Evolutionary conservation across 1,139 yeast species (phyloP).

Genomic region (Debaryomyces coudertii): DNA sequence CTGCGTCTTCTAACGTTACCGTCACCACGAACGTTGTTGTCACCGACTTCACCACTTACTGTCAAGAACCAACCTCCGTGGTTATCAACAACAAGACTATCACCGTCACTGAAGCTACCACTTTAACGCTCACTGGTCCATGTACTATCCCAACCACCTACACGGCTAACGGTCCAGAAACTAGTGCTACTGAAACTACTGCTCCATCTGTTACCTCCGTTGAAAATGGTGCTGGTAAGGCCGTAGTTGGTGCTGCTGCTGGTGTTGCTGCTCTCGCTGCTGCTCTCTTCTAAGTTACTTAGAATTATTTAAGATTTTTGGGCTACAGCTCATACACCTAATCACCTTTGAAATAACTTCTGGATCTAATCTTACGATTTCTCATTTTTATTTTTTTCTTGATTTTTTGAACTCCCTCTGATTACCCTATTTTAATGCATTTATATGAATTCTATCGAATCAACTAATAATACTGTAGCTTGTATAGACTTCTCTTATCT

Average conservation of each 20-base stretch:
- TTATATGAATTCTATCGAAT: neutral
- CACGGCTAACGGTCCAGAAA: conserved; percentile 25
- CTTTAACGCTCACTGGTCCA: conserved; percentile 50
- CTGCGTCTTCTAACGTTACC: conserved; percentile 45
- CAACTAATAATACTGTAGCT: neutral
- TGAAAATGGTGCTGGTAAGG: conserved; percentile 40
- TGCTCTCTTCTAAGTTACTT: conserved; percentile 47
- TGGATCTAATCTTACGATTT: neutral
- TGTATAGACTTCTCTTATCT: neutral
- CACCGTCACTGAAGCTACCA: conserved; percentile 50
- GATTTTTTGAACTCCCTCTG: neutral
- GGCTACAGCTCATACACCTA: neutral
- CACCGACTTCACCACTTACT: conserved; percentile 52
- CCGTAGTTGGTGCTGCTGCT: conserved; percentile 49
- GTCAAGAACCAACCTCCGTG: conserved; percentile 44
- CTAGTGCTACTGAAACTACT: conserved; percentile 22
- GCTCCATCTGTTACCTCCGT: conserved; percentile 21
- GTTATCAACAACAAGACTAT: conserved; percentile 51
- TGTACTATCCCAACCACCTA: conserved; percentile 52
- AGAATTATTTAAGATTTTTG: neutral
- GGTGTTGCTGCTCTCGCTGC: conserved; percentile 55
- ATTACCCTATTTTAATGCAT: neutral
- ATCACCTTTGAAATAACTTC: neutral
- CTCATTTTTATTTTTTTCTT: neutral
- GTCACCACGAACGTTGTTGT: conserved; percentile 48